Evolutionary conservation across 441 rosid genomes (phyloP).

Genomic region (Gossypium aridum): DNA sequence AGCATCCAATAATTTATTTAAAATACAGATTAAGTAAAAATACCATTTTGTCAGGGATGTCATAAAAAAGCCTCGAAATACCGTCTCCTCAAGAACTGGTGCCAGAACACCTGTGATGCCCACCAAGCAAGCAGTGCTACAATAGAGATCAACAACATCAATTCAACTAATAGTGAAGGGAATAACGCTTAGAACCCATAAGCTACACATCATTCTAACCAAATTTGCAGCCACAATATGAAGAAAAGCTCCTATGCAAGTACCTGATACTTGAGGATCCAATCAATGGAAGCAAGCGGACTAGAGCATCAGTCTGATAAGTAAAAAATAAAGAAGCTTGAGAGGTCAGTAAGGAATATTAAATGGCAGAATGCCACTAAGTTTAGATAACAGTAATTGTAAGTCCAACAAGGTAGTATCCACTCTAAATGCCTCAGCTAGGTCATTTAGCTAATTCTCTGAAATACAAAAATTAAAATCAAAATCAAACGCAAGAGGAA

Average conservation of each 20-base stretch:
- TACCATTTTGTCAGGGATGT: conserved; percentile 88
- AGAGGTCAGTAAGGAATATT: not conserved
- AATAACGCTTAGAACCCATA: not conserved
- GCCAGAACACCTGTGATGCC: conserved; percentile 85
- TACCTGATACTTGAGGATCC: conserved; percentile 49
- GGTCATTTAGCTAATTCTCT: conserved; percentile 6
- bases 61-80: conserved; percentile 94
- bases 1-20: not conserved
- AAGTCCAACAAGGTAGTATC: not conserved
- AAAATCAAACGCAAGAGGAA: not conserved
- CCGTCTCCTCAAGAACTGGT: conserved; percentile 84
- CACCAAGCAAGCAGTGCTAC: conserved; percentile 81
- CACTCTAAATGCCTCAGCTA: not conserved
- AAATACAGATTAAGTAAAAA: conserved; percentile 10
- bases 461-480: not conserved
- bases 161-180: not conserved
- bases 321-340: not conserved
- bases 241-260: not conserved
- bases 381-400: not conserved
- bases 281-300: conserved; percentile 39
- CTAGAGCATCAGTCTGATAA: conserved; percentile 44
- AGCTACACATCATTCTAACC: not conserved
- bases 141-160: conserved; percentile 6
- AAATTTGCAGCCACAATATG: not conserved
- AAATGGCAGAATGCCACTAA: not conserved